Evolutionary conservation across 805 yeast genomes (phyloP), one percentile per base, ranked within the genome.

Genomic region (Sugiyamaella qingdaonensis): DNA sequence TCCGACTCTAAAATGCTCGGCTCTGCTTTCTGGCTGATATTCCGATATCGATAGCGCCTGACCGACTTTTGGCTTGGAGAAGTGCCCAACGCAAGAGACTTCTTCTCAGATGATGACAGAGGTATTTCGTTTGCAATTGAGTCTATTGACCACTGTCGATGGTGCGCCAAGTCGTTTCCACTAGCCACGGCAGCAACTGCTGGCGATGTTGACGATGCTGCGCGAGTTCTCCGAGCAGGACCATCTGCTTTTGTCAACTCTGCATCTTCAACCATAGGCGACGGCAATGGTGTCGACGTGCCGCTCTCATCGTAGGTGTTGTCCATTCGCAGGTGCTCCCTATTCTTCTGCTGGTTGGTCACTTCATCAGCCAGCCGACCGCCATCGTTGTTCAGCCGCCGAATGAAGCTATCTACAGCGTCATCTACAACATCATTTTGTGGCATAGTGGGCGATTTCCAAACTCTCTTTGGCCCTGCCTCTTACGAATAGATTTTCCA

Each of bases 1-100:
- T 61, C 60, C 13, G 60, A 45, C 47, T 68, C 73, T 13, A 68
- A 55, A 21, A 67, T 60, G 21, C 65, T 61, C 13, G 58, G 53
- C 19, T 60, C 58, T 4, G 59, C 58, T 35, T 52, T 51, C 24
- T 53, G 48, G 29, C 63, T 58, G 37, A 64, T 44, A 29, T 58
- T 56, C 14, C 56, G 51, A 53, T 58, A 66, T 44, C 56, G 45
- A 37, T 55, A 51, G 8, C 57, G 55, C 51, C 24, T 52, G 56
- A 21, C 42, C 48, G 35, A 33, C 21, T 21, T 47, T 10, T 14
- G 5, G 18, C 46, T 47, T 19, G n/a, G 52, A 31, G 43, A 32
- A 29, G 16, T 21, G 43, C 43, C 32, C 16, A 21, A 11, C n/a
- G 49, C 43, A 14, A 35, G 16, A 4, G 43, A 5, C 24, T 43